phyloP scores from a whole-genome alignment of 2,329 filamentous ascomycete species.

The Scortechinia acanthostroma region DNA sequence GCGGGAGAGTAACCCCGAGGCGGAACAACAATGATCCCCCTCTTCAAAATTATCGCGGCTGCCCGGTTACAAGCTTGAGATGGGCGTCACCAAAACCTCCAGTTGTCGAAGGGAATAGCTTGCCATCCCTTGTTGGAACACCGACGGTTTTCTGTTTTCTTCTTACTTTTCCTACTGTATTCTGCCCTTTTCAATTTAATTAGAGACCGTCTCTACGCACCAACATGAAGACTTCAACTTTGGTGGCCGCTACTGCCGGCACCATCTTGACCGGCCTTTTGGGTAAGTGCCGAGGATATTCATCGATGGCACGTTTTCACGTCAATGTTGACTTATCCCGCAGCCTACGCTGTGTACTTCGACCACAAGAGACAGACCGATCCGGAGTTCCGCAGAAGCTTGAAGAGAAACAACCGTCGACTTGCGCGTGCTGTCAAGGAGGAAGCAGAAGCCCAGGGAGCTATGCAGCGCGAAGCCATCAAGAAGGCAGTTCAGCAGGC shows the following conservation, averaged over 20 bases:
- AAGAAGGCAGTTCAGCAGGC: conserved; percentile 71
- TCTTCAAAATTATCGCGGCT: conserved; percentile 18
- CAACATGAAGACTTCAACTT: conserved; percentile 44
- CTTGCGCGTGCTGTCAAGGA: conserved; percentile 35
- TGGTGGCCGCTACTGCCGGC: conserved; percentile 48
- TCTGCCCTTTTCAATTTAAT: conserved; percentile 4
- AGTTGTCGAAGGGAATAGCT: too few species aligned
- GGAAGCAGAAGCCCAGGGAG: conserved; percentile 33
- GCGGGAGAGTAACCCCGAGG: conserved; percentile 20
- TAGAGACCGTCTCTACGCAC: conserved; percentile 5
- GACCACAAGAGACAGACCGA: conserved; percentile 59
- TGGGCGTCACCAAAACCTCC: too few species aligned
- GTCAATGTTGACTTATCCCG: neutral
- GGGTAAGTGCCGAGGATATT: conserved; percentile 20
- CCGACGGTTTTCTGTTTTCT: too few species aligned
- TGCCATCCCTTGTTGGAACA: too few species aligned
- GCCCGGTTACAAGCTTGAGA: too few species aligned
- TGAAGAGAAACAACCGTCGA: conserved; percentile 38
- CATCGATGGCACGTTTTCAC: too few species aligned
- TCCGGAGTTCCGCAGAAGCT: conserved; percentile 50
- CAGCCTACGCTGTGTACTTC: conserved; percentile 61
- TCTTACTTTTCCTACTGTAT: neutral
- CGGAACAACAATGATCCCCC: conserved; percentile 24
- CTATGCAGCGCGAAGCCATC: conserved; percentile 57
- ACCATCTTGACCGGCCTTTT: conserved; percentile 48